A percentile compares a stretch with the other conserved stretches of the same genome.
Conservation (phyloP, 2,329 filamentous ascomycete genomes). For the Sporothrix phasma region DNA sequence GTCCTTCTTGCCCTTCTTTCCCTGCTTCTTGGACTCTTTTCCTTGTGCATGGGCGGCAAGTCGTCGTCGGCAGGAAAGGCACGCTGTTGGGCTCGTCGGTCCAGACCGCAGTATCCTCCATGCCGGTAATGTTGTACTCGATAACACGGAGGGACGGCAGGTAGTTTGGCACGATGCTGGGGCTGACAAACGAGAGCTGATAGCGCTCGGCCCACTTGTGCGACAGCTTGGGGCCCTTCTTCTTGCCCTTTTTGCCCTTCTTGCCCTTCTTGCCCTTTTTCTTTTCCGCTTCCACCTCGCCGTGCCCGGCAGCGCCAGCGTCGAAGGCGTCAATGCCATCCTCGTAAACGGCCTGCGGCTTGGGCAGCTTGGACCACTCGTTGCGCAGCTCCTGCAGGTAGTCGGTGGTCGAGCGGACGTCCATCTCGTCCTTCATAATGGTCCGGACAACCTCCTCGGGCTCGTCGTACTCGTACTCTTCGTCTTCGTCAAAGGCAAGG, state of each 20-base stretch:
- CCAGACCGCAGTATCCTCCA: constrained; percentile 50
- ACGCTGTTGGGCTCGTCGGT: constrained; percentile 24
- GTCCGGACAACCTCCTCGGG: constrained; percentile 23
- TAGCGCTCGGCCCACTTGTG: constrained; percentile 70
- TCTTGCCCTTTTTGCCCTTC: constrained; percentile 22
- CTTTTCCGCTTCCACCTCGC: constrained; percentile 18
- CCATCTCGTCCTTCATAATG: constrained; percentile 44
- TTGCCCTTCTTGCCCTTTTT: constrained; percentile 19
- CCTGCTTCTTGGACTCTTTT: constrained; percentile 17
- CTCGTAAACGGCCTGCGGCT: constrained; percentile 24
- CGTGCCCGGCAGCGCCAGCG: constrained; percentile 19
- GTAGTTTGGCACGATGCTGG: constrained; percentile 87
- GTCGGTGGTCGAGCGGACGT: constrained; percentile 56
- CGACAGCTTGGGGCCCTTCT: constrained; percentile 29
- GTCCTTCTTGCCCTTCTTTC: constrained; percentile 12
- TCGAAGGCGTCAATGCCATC: constrained; percentile 18
- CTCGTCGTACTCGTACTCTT: not conserved
- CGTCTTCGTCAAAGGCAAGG: not conserved
- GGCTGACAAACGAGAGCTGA: constrained; percentile 67
- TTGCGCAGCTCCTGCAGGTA: constrained; percentile 72
- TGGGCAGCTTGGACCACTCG: constrained; percentile 67
- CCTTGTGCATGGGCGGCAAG: constrained; percentile 20
- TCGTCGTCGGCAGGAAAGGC: constrained; percentile 19
- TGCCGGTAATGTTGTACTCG: constrained; percentile 81
- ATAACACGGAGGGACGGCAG: constrained; percentile 84